phyloP scores from a whole-genome alignment of 257 asterid genomes.

The Cordia subcordata region DNA sequence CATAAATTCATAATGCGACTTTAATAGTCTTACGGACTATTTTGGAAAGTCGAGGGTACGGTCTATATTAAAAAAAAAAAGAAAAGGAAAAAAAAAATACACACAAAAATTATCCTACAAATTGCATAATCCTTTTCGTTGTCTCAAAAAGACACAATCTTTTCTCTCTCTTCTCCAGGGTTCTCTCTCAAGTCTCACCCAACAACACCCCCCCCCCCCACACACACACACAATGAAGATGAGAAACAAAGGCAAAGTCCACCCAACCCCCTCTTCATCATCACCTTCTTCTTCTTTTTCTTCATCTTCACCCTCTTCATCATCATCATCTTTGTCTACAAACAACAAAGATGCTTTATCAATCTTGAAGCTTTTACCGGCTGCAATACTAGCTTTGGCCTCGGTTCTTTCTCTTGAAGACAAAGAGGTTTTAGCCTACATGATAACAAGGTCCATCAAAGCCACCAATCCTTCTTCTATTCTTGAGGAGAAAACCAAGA shows the following conservation, averaged over 20 bases:
- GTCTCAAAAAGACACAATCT: not conserved
- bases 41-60: too few species aligned
- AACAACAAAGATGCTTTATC: slow-evolving; percentile 19
- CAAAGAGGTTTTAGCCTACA: slow-evolving; percentile 59
- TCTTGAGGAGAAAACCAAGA: slow-evolving; percentile 26
- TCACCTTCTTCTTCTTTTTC: slow-evolving; percentile 11
- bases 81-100: not conserved
- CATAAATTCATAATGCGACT: too few species aligned
- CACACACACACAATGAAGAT: slow-evolving; percentile 26
- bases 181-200: not conserved
- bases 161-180: not conserved
- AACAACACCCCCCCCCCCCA: not conserved
- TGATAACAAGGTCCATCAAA: slow-evolving; percentile 68
- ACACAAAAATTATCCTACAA: not conserved
- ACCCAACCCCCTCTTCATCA: slow-evolving; percentile 49
- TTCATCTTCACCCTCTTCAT: not conserved
- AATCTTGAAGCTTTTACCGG: slow-evolving; percentile 50
- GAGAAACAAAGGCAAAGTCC: slow-evolving; percentile 77
- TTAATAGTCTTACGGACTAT: too few species aligned
- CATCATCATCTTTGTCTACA: slow-evolving; percentile 1
- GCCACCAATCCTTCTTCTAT: slow-evolving; percentile 23
- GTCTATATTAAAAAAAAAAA: too few species aligned
- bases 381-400: slow-evolving; percentile 49
- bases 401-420: slow-evolving; percentile 51
- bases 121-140: not conserved